Base-by-base conservation (phyloP, 768 basidiomycete genomes). In the Brasilioporus rufonigricans region DNA sequence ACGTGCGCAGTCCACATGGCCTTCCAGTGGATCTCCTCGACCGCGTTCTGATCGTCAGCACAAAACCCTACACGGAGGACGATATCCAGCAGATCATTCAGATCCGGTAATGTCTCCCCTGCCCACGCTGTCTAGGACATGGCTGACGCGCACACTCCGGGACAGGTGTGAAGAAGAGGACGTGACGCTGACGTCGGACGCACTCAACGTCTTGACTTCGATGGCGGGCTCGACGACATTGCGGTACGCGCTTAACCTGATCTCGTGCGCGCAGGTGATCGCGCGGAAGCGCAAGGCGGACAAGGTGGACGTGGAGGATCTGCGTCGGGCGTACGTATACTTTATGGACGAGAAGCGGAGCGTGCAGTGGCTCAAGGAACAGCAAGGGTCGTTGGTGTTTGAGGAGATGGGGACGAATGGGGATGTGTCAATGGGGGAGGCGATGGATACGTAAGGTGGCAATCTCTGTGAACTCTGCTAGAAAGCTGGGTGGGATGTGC, bases 331-430 rank as follows among this genome's bases (percentile, higher is more conserved):
- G 2, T 98, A 98, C 69, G 80, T 77, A 29, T 93, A 91, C 66
- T 96, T 96, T 71, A 87, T 93, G 80, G 93, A 96, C 67, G 92
- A 94, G 73, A 92, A 92, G 71, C 77, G 93, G 58, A 93, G 91
- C 60, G 89, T 93, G 45, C 87, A 94, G 65, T 96, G 91, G 89
- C 67, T 96, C 59, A 89, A 89, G 73, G 91, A 93, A 61, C 87
- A 89, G 66, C 85, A 88, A 60, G 89, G 88, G 0, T 68, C 76
- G 19, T 73, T 91, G 50, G 80, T 91, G 47, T 89, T 89, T 65
- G 88, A 90, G 65, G 89, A 89, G 71, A 79, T 86, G 48, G 33
- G 21, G 12, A 19, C 33, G 39, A 55, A 49, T 39, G 73, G 68
- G 38, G 77, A 77, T 39, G 70, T 62, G 18, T 21, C 61, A 13